A percentile compares a stretch with the other conserved stretches of the same genome.
These are phyloP conservation scores for Aspergillus coremiiformis DNA, from an alignment of 495 filamentous ascomycete species.

Conservation along the genomic window DNA sequence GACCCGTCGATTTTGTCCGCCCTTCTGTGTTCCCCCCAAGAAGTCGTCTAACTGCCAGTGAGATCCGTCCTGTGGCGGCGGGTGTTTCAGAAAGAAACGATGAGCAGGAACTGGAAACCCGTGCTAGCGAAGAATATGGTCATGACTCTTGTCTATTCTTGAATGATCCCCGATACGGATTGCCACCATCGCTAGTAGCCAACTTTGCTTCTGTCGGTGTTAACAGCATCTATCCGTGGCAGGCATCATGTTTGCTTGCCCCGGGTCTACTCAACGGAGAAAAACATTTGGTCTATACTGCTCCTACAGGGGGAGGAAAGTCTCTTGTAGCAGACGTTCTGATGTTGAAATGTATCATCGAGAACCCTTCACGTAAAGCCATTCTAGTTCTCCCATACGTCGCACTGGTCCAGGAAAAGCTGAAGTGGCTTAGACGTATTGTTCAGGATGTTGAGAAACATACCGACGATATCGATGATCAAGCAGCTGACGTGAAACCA, in stretches of 20 bases:
- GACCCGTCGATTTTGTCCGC: slow-evolving; percentile 11
- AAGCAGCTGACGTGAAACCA: slow-evolving; percentile 10
- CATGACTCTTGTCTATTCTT: slow-evolving; percentile 56
- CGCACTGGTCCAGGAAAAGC: slow-evolving; percentile 76
- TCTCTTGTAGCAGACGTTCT: slow-evolving; percentile 70
- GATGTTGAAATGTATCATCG: slow-evolving; percentile 64
- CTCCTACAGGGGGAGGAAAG: slow-evolving; percentile 80
- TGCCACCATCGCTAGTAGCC: slow-evolving; percentile 51
- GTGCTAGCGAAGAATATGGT: slow-evolving; percentile 40
- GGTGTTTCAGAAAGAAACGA: not conserved
- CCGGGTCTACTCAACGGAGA: slow-evolving; percentile 59
- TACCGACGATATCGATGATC: slow-evolving; percentile 22
- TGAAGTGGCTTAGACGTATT: slow-evolving; percentile 65
- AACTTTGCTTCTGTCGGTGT: slow-evolving; percentile 63
- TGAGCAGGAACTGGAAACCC: not conserved
- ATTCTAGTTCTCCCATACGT: slow-evolving; percentile 77
- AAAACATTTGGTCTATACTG: slow-evolving; percentile 71
- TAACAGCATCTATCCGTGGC: slow-evolving; percentile 70
- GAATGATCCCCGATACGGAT: slow-evolving; percentile 55
- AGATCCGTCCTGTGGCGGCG: slow-evolving; percentile 27
- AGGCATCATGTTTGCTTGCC: slow-evolving; percentile 67
- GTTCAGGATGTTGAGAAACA: slow-evolving; percentile 54
- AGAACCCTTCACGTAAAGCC: slow-evolving; percentile 58
- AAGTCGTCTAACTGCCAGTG: slow-evolving; percentile 33
- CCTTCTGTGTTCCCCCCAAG: slow-evolving; percentile 18